These are phyloP conservation scores for Nitzschia putrida DNA, from an alignment of 108 stramenopile genomes.

Conservation along the genomic window DNA sequence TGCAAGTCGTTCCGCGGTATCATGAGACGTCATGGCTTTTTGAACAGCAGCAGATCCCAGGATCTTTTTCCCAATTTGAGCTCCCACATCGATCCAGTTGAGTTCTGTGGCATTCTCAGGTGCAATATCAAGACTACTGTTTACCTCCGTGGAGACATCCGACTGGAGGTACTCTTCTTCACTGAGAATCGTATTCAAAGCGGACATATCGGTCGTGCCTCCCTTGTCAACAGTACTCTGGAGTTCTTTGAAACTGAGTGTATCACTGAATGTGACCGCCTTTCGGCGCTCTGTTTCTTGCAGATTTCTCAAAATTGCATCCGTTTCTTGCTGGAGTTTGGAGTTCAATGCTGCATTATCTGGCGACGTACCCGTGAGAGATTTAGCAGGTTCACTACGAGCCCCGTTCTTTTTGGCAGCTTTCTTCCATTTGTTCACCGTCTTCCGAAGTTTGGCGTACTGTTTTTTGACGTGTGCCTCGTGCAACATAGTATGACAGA, in stretches of 20 bases:
- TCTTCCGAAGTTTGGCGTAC: conserved; percentile 19
- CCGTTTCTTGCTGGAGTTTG: no score
- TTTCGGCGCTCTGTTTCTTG: no score
- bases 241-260: no score
- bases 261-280: no score
- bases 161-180: not conserved
- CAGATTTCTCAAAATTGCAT: no score
- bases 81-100: conserved; percentile 78
- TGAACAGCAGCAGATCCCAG: conserved; percentile 71
- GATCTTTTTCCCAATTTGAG: conserved; percentile 76
- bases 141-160: not conserved
- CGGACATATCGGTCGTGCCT: not conserved
- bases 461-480: conserved; percentile 29
- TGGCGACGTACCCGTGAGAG: no score
- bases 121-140: not conserved
- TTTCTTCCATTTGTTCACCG: not conserved
- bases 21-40: conserved; percentile 50
- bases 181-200: conserved; percentile 9
- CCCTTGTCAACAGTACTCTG: no score
- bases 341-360: no score
- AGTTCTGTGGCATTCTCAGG: conserved; percentile 31
- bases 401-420: not conserved
- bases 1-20: conserved; percentile 45
- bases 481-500: conserved; percentile 41
- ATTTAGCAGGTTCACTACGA: not conserved